Conservation (phyloP, 2,329 filamentous ascomycete species). For the Monosporascus sp. region DNA sequence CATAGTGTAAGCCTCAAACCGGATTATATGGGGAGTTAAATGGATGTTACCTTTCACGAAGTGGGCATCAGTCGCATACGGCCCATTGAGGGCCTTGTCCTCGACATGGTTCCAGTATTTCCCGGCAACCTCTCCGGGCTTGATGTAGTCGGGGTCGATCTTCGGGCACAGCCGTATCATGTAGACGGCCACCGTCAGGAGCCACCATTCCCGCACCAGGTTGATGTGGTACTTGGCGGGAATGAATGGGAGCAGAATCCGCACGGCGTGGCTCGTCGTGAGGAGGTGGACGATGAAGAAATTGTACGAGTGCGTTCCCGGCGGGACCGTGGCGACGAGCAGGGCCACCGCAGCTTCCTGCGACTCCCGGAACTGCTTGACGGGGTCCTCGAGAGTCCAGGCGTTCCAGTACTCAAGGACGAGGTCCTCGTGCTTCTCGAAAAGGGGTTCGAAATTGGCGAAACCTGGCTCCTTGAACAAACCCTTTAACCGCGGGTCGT, state of each 20-base stretch:
- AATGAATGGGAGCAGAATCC: constrained; percentile 75
- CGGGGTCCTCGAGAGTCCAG: constrained; percentile 67
- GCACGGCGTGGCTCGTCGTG: constrained; percentile 79
- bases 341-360: constrained; percentile 58
- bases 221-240: constrained; percentile 66
- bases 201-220: constrained; percentile 83
- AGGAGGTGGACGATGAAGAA: constrained; percentile 80
- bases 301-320: constrained; percentile 63
- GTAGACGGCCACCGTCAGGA: constrained; percentile 74
- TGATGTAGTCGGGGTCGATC: constrained; percentile 62
- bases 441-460: constrained; percentile 61
- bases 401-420: constrained; percentile 88
- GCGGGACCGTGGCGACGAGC: constrained; percentile 54
- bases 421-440: constrained; percentile 61
- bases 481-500: constrained; percentile 65
- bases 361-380: constrained; percentile 69
- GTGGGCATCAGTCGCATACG: constrained; percentile 68
- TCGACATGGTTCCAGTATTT: constrained; percentile 75
- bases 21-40: background rate
- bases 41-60: constrained; percentile 68
- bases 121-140: constrained; percentile 51
- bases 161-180: constrained; percentile 68
- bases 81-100: constrained; percentile 62
- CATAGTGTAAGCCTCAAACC: constrained; percentile 8
- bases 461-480: constrained; percentile 54